Percentiles rank a stretch among this genome's conserved stretches.
phyloP scores from a whole-genome alignment of 306 rosid species.

The Echinosophora koreensis region DNA sequence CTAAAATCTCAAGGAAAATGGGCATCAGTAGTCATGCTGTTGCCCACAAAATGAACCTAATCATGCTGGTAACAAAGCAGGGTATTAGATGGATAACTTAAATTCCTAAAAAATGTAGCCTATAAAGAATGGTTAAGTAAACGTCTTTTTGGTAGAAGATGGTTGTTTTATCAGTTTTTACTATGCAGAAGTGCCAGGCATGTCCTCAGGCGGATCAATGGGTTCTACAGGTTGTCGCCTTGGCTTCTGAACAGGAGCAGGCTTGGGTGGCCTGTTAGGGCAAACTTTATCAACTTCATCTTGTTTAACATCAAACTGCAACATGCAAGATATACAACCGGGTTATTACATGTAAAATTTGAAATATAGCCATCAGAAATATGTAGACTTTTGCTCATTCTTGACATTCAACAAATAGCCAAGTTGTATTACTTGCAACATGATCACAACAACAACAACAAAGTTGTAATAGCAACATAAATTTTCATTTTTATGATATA shows the following conservation, averaged over 20 bases:
- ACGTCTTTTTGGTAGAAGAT: slow-evolving; percentile 9
- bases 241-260: slow-evolving; percentile 62
- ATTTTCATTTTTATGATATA: not conserved
- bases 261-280: slow-evolving; percentile 72
- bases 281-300: slow-evolving; percentile 70
- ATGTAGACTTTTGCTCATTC: slow-evolving; percentile 2
- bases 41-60: slow-evolving; percentile 33
- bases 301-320: slow-evolving; percentile 67
- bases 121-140: slow-evolving; percentile 42
- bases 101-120: slow-evolving; percentile 38
- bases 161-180: slow-evolving; percentile 26
- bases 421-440: slow-evolving; percentile 1
- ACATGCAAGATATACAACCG: slow-evolving; percentile 26
- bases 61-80: slow-evolving; percentile 26
- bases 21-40: slow-evolving; percentile 6
- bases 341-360: slow-evolving; percentile 10
- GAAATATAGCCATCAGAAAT: not conserved
- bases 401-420: not conserved
- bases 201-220: slow-evolving; percentile 49
- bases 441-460: not conserved
- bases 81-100: not conserved
- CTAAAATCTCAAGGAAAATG: slow-evolving; percentile 34
- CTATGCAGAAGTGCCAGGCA: slow-evolving; percentile 70
- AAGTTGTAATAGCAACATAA: not conserved
- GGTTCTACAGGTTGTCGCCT: slow-evolving; percentile 51